These are phyloP conservation scores for Russula sp. DNA, from an alignment of 768 basidiomycete genomes.

Conservation along the genomic window DNA sequence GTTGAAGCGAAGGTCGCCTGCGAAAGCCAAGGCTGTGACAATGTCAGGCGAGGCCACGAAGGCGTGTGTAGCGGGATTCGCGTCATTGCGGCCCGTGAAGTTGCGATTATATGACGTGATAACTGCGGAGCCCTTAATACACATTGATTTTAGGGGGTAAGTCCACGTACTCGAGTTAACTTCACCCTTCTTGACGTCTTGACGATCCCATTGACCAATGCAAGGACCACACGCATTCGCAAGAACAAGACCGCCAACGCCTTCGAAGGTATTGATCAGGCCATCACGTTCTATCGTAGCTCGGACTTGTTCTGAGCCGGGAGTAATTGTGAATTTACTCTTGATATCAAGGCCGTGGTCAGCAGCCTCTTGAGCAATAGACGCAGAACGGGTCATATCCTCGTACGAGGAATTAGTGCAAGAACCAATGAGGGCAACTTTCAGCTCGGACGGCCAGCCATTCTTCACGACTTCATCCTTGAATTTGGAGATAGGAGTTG, in stretches of 20 bases:
- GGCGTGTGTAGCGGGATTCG: conserved; percentile 97
- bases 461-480: conserved; percentile 88
- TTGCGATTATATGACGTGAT: conserved; percentile 99
- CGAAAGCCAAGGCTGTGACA: conserved; percentile 95
- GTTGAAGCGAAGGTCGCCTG: conserved; percentile 93
- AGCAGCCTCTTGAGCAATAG: conserved; percentile 84
- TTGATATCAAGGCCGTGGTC: conserved; percentile 81
- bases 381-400: conserved; percentile 97
- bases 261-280: conserved; percentile 80
- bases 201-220: conserved; percentile 98
- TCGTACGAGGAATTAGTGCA: conserved; percentile 99
- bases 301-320: conserved; percentile 96
- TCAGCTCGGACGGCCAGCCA: conserved; percentile 93
- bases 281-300: conserved; percentile 98
- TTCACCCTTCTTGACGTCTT: conserved; percentile 95
- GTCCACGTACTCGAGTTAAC: conserved; percentile 79
- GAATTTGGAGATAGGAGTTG: conserved; percentile 96
- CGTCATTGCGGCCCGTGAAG: conserved; percentile 99
- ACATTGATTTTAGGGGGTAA: neutral
- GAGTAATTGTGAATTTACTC: conserved; percentile 97
- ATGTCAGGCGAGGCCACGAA: conserved; percentile 92
- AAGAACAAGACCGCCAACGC: conserved; percentile 84
- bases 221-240: conserved; percentile 99
- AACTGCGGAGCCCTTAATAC: conserved; percentile 39
- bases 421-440: conserved; percentile 95